Percentiles rank a stretch among this genome's conserved stretches.
phyloP scores from a whole-genome alignment of 2,329 filamentous ascomycete genomes.

The Ophiostoma pallidulum region DNA sequence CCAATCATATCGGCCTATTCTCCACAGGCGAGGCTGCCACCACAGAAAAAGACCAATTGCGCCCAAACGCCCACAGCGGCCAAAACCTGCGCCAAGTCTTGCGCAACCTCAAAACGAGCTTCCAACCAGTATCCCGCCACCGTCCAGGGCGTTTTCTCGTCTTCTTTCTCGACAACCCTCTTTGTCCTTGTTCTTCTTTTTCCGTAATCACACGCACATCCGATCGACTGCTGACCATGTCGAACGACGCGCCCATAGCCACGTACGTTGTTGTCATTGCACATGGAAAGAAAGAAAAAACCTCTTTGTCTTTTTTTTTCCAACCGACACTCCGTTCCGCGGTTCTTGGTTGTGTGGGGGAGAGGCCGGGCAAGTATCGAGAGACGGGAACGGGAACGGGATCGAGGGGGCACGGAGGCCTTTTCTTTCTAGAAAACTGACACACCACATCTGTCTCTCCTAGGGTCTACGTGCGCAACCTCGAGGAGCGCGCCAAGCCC shows the following conservation, averaged over 20 bases:
- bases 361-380: too few relatives aligned
- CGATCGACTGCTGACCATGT: conserved; percentile 16
- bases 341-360: neutral
- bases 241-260: conserved; percentile 41
- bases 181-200: too few relatives aligned
- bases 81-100: too few relatives aligned
- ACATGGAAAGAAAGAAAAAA: conserved; percentile 27
- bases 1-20: too few relatives aligned
- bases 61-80: too few relatives aligned
- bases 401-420: neutral
- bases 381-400: neutral
- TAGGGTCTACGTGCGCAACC: conserved; percentile 66
- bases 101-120: too few relatives aligned
- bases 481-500: conserved; percentile 85
- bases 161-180: too few relatives aligned
- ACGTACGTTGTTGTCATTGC: conserved; percentile 65
- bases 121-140: too few relatives aligned
- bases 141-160: too few relatives aligned
- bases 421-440: neutral
- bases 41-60: too few relatives aligned
- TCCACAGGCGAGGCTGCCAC: too few relatives aligned
- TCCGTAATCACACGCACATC: too few relatives aligned
- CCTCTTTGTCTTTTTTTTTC: conserved; percentile 1
- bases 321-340: conserved; percentile 43
- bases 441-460: neutral